Evolutionary conservation across 495 filamentous ascomycete genomes (phyloP).

Genomic region (Sporormia fimetaria): DNA sequence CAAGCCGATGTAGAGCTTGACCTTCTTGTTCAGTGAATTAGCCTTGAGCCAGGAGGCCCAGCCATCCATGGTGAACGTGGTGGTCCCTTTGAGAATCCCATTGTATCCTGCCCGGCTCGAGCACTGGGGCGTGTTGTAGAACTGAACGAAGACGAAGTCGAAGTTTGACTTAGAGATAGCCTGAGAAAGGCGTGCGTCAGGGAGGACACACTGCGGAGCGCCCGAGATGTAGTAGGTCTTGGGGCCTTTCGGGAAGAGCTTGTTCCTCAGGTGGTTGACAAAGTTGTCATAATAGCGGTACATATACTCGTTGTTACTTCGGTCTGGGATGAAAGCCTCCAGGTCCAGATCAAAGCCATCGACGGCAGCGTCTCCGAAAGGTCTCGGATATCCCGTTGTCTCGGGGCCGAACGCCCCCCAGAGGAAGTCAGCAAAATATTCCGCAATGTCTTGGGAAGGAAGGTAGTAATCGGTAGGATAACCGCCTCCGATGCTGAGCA

Average conservation of each 20-base stretch:
- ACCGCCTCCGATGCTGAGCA: slow-evolving; percentile 33
- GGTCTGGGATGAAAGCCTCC: slow-evolving; percentile 29
- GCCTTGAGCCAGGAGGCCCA: slow-evolving; percentile 31
- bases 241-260: slow-evolving; percentile 12
- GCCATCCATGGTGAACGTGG: slow-evolving; percentile 32
- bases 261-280: slow-evolving; percentile 27
- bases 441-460: slow-evolving; percentile 28
- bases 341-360: slow-evolving; percentile 37
- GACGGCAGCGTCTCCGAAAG: slow-evolving; percentile 30
- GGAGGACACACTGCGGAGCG: slow-evolving; percentile 34
- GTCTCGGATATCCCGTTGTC: slow-evolving; percentile 30
- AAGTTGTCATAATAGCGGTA: slow-evolving; percentile 28
- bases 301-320: slow-evolving; percentile 19
- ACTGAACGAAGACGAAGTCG: slow-evolving; percentile 35
- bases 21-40: slow-evolving; percentile 29
- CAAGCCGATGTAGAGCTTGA: slow-evolving; percentile 38
- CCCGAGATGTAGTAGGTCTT: slow-evolving; percentile 34
- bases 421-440: slow-evolving; percentile 47
- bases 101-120: slow-evolving; percentile 38
- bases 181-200: slow-evolving; percentile 28
- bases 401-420: slow-evolving; percentile 54
- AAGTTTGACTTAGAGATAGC: slow-evolving; percentile 28
- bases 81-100: slow-evolving; percentile 19
- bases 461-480: slow-evolving; percentile 31
- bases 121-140: slow-evolving; percentile 40